phyloP scores from a whole-genome alignment of 192 early-diverging fungal species.

The Powellomyces hirtus region DNA sequence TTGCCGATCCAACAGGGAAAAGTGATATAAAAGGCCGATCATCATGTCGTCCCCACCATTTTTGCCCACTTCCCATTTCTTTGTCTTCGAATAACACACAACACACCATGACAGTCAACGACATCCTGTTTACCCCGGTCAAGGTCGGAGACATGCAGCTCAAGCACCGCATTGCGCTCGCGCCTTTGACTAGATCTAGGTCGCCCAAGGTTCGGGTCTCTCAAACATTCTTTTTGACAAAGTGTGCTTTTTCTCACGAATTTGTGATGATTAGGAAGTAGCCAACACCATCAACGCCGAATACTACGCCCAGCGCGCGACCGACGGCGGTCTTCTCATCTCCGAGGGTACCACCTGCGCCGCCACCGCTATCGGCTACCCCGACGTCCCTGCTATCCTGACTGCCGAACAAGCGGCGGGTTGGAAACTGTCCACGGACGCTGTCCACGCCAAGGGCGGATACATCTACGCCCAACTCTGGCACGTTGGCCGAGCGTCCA shows the following conservation, averaged over 20 bases:
- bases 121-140: conserved; percentile 31
- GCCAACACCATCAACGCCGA: conserved; percentile 40
- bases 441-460: conserved; percentile 55
- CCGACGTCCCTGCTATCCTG: conserved; percentile 1
- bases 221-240: neutral
- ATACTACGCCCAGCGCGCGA: conserved; percentile 48
- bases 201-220: conserved; percentile 18
- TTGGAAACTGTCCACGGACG: conserved; percentile 54
- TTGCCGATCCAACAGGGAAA: too few relatives aligned
- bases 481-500: conserved; percentile 45
- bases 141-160: conserved; percentile 38
- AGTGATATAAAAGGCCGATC: neutral
- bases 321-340: conserved; percentile 45
- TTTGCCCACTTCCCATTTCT: neutral
- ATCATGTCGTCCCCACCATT: neutral
- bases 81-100: neutral
- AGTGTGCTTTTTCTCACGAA: neutral
- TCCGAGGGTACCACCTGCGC: conserved; percentile 36
- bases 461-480: conserved; percentile 60
- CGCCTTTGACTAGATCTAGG: conserved; percentile 43
- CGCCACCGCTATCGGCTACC: conserved; percentile 21
- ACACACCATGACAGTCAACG: conserved; percentile 2
- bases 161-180: conserved; percentile 40
- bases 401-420: conserved; percentile 37
- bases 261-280: too few relatives aligned